A percentile compares a stretch with the other conserved stretches of the same genome.
These are phyloP conservation scores for Eutrema heterophyllum DNA, from an alignment of 345 rosid species.

Conservation along the genomic window DNA sequence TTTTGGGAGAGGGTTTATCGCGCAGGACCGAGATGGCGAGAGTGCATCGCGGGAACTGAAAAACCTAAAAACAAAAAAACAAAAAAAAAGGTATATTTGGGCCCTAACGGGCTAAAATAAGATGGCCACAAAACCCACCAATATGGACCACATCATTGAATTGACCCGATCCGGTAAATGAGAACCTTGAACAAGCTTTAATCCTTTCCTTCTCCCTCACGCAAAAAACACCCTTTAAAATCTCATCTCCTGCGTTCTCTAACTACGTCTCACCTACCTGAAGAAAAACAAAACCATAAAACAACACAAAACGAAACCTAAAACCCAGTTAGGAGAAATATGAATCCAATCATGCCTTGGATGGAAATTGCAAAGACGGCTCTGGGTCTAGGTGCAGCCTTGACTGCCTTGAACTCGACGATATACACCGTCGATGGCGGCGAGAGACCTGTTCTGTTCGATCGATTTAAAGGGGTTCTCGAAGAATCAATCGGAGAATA, in stretches of 20 bases:
- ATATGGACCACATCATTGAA: neutral
- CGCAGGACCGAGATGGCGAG: neutral
- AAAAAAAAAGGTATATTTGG: neutral
- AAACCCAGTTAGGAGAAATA: slow-evolving; percentile 12
- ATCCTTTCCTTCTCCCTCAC: neutral
- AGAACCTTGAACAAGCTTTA: slow-evolving; percentile 11
- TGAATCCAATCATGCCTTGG: slow-evolving; percentile 56
- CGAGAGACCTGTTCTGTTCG: slow-evolving; percentile 75
- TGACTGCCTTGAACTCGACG: slow-evolving; percentile 43
- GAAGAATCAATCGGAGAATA: slow-evolving; percentile 60
- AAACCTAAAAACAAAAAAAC: no score
- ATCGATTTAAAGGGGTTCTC: slow-evolving; percentile 67
- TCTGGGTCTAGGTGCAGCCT: slow-evolving; percentile 58
- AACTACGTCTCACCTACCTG: neutral
- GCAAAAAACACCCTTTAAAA: neutral
- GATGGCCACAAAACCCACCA: neutral
- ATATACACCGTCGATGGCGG: slow-evolving; percentile 89
- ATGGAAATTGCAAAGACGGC: slow-evolving; percentile 56
- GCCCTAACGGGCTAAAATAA: neutral
- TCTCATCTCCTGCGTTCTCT: neutral
- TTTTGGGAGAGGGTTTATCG: neutral
- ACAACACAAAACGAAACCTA: neutral
- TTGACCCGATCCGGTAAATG: neutral
- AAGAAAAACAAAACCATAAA: neutral
- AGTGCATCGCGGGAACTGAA: neutral